These are phyloP conservation scores for Trichoderma harzianum DNA, from an alignment of 2,329 filamentous ascomycete species.

Conservation along the genomic window DNA sequence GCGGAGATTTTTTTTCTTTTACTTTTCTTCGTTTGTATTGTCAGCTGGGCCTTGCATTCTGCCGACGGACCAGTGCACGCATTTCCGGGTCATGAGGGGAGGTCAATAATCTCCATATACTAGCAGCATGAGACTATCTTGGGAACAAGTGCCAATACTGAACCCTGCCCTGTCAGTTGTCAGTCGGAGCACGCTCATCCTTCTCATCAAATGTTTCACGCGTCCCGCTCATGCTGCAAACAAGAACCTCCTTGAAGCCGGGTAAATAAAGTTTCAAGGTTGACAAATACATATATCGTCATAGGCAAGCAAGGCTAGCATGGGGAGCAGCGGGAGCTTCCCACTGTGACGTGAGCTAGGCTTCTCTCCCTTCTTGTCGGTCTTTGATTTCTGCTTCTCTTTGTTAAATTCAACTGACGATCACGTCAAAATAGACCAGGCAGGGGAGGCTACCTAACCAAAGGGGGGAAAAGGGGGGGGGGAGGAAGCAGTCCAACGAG, in stretches of 20 bases:
- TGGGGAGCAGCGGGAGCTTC: neutral
- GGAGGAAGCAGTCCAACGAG: neutral
- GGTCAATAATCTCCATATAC: neutral
- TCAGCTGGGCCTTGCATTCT: neutral
- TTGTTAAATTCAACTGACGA: neutral
- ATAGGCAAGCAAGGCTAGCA: neutral
- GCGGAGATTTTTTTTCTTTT: neutral
- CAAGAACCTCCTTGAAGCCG: slow-evolving; percentile 1
- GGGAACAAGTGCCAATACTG: neutral
- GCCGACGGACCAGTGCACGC: neutral
- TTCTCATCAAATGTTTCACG: slow-evolving; percentile 9
- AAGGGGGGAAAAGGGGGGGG: neutral
- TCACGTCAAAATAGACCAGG: neutral
- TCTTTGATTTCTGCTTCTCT: neutral
- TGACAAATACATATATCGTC: neutral
- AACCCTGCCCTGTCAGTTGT: neutral
- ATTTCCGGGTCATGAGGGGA: neutral
- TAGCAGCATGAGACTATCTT: neutral
- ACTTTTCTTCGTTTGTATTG: neutral
- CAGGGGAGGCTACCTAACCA: neutral
- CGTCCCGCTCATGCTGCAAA: neutral
- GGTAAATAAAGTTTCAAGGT: neutral
- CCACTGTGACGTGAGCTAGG: neutral
- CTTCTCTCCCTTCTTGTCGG: neutral
- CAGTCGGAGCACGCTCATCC: neutral